Base-by-base conservation (phyloP, 352 stramenopile genomes). In the Stephanocyclus meneghinianus region DNA sequence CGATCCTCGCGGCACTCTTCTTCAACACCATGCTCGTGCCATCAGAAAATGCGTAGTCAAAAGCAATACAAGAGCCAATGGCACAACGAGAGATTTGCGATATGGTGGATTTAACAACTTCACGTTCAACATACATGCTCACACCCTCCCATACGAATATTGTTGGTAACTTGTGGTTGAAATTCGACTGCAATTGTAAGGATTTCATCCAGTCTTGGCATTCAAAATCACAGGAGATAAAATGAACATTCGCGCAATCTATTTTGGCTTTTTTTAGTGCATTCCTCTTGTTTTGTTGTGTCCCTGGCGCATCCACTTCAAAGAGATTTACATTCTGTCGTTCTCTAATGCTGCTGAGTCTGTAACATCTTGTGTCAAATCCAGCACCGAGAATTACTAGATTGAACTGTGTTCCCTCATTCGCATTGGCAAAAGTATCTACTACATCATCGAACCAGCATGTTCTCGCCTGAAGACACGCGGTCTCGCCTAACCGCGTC, bases 121-220 rank as follows among this genome's bases (percentile, higher is more conserved):
- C 56, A 16, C 16, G 40, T 2, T 68, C 56, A 32, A 76, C 56
- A 48, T 71, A 76, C 29, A 59, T 59, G 13, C 40, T 55, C 8
- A 76, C 69, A 29, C 69, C 69, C 35, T 76, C 69, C 69, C 69
- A 76, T 7, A 76, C 69, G 30, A 76, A 76, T 9, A 76, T 10
- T 10, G 69, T 71, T 62, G 69, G 69, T 10, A 76, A 50, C 8
- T 42, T 47, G 7, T 50, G 32, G 44, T 76, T 57, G 26, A 76
- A 76, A 35, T 70, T 60, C 7, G 56, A 68, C 15, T 47, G 47
- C 11, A n/a, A 40, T 53, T 45, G 0, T 21, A 76, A 48, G 9
- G 3, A 42, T 15, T 62, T 30, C n/a, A 71, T 61, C 69, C 69
- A 76, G 71, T 71, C 47, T 71, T 76, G 30, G 13, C 10, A 9